Percentiles rank a stretch among this genome's conserved stretches.
phyloP scores from a whole-genome alignment of 306 rosid species.

The Gillenia trifoliata region DNA sequence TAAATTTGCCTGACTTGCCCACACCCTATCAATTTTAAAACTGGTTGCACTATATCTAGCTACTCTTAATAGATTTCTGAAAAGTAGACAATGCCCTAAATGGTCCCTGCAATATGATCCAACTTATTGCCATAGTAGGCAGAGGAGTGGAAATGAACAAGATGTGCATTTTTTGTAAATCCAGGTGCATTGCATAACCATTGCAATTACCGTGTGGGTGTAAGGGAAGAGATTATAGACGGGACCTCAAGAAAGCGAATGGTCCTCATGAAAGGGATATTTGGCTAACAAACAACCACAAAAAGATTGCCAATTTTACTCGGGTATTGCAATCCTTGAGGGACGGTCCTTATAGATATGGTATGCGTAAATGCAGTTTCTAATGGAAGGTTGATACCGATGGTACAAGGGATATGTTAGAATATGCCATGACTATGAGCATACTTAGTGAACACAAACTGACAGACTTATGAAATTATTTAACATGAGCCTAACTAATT shows the following conservation, averaged over 20 bases:
- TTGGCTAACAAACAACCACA: background rate
- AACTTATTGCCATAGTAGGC: background rate
- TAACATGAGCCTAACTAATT: background rate
- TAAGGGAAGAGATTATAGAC: background rate
- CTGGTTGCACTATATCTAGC: background rate
- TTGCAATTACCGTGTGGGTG: background rate
- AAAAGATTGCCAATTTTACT: background rate
- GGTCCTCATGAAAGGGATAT: background rate
- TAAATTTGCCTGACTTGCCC: background rate
- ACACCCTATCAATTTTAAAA: background rate
- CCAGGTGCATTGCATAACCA: background rate
- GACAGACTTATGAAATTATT: background rate
- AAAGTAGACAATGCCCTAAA: background rate
- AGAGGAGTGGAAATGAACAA: background rate
- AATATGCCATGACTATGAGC: background rate
- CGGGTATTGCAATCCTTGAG: constrained; percentile 13
- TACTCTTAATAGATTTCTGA: background rate
- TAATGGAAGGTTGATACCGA: background rate
- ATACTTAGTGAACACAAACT: background rate
- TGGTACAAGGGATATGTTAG: background rate
- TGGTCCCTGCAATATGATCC: background rate
- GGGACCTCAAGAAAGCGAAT: background rate
- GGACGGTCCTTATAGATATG: constrained; percentile 5
- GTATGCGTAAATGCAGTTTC: background rate
- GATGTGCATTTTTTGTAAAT: background rate